A percentile compares a stretch with the other conserved stretches of the same genome.
These are phyloP conservation scores for Exophiala alcalophila DNA, from an alignment of 2,329 filamentous ascomycete species.

Conservation along the genomic window DNA sequence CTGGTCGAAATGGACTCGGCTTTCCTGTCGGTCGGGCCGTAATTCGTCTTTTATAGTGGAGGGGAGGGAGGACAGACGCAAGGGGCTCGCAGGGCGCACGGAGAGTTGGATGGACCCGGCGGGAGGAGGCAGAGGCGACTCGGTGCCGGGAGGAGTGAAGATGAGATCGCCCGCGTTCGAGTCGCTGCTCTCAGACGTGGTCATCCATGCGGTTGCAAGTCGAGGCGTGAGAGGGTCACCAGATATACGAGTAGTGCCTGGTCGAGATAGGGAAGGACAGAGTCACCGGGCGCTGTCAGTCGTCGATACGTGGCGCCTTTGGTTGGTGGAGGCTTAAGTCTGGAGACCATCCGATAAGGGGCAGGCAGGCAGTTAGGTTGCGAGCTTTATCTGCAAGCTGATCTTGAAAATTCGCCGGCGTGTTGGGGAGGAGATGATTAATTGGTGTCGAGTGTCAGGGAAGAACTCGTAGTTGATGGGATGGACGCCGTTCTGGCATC, in stretches of 20 bases:
- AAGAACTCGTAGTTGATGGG: no score
- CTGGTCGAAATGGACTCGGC: conserved; percentile 15
- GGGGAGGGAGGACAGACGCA: conserved; percentile 26
- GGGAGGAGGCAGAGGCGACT: conserved; percentile 23
- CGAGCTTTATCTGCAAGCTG: no score
- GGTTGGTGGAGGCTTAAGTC: no score
- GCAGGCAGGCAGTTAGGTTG: no score
- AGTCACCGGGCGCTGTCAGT: conserved; percentile 3
- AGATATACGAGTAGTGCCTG: conserved; percentile 5
- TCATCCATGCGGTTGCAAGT: conserved; percentile 33
- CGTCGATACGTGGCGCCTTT: conserved; percentile 5
- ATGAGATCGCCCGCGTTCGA: conserved; percentile 29
- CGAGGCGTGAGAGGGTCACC: conserved; percentile 4
- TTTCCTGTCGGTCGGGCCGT: conserved; percentile 12
- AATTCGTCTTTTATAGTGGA: conserved; percentile 32
- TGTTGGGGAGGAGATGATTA: no score
- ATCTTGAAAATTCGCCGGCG: no score
- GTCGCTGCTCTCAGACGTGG: conserved; percentile 29
- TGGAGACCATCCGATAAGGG: no score
- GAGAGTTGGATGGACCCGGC: conserved; percentile 9
- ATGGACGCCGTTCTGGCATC: no score
- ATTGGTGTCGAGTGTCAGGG: no score
- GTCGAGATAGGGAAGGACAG: conserved; percentile 3
- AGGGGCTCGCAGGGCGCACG: conserved; percentile 21
- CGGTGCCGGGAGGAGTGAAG: conserved; percentile 29